Percentiles rank a stretch among this genome's conserved stretches.
Evolutionary conservation across 2,329 filamentous ascomycete genomes (phyloP).

Genomic region (Parascedosporium putredinis): DNA sequence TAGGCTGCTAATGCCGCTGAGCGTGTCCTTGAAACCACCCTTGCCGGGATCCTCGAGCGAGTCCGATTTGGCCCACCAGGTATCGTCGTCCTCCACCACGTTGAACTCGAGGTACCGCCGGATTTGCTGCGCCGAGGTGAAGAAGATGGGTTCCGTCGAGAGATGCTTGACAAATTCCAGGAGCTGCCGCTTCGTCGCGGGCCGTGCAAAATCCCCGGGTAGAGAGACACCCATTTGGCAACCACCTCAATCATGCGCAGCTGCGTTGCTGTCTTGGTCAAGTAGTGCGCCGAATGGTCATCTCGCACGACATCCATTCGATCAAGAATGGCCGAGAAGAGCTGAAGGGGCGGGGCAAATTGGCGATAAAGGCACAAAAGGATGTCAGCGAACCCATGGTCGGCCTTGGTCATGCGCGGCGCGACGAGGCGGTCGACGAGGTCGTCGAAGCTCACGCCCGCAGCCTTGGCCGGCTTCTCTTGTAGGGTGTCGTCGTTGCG

Average conservation of each 20-base stretch:
- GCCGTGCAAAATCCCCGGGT: conserved; percentile 89
- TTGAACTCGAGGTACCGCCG: conserved; percentile 60
- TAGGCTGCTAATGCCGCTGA: conserved; percentile 34
- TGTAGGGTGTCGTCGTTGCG: conserved; percentile 46
- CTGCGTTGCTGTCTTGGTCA: conserved; percentile 71
- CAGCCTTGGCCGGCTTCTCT: conserved; percentile 34
- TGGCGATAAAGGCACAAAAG: conserved; percentile 92
- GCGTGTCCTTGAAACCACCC: conserved; percentile 21
- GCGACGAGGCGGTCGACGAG: conserved; percentile 79
- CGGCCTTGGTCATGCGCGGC: conserved; percentile 73
- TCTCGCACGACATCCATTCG: conserved; percentile 62
- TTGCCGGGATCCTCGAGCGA: conserved; percentile 27
- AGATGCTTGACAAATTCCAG: conserved; percentile 66
- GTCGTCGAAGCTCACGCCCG: conserved; percentile 53
- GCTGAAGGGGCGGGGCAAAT: conserved; percentile 70
- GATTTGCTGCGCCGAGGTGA: conserved; percentile 78
- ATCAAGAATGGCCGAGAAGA: conserved; percentile 69
- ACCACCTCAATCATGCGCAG: conserved; percentile 74
- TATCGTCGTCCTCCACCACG: conserved; percentile 80
- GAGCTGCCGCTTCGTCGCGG: conserved; percentile 60
- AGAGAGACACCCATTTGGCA: conserved; percentile 79
- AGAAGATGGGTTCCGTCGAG: conserved; percentile 70
- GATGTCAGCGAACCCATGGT: conserved; percentile 77
- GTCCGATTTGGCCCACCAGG: conserved; percentile 82
- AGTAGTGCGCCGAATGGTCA: conserved; percentile 55